These are phyloP conservation scores for Alternaria infectoria DNA, from an alignment of 2,329 filamentous ascomycete species.

Conservation along the genomic window DNA sequence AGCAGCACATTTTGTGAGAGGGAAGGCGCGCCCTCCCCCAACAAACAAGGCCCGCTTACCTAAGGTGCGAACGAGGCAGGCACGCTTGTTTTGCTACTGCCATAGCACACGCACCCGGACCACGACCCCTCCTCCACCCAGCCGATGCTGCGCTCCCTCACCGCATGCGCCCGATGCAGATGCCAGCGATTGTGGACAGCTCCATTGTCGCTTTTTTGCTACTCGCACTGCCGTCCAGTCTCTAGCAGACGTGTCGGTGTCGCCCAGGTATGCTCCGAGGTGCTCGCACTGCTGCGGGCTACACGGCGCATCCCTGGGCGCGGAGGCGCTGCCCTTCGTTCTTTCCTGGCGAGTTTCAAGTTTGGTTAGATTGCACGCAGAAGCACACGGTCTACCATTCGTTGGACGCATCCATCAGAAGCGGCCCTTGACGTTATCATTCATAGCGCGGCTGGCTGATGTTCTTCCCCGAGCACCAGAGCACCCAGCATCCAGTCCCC, in stretches of 20 bases:
- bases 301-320: conserved; percentile 15
- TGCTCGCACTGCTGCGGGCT: conserved; percentile 2
- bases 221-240: background rate
- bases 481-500: conserved; percentile 15
- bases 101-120: conserved; percentile 19
- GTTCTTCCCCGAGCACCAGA: conserved; percentile 14
- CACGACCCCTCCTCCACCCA: conserved; percentile 17
- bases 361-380: conserved; percentile 43
- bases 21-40: conserved; percentile 6
- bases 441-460: conserved; percentile 30
- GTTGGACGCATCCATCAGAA: conserved; percentile 25
- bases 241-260: background rate
- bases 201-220: background rate
- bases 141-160: conserved; percentile 20
- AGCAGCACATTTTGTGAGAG: conserved; percentile 8
- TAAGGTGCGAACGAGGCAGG: conserved; percentile 8
- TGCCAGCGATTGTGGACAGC: background rate
- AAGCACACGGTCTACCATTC: conserved; percentile 30
- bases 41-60: conserved; percentile 13
- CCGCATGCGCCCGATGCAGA: conserved; percentile 16
- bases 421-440: conserved; percentile 29
- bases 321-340: conserved; percentile 18
- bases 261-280: background rate
- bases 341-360: conserved; percentile 38
- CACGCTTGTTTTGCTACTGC: conserved; percentile 22